Conservation (phyloP, 352 stramenopile genomes). For the Thraustochytrium striatum region DNA sequence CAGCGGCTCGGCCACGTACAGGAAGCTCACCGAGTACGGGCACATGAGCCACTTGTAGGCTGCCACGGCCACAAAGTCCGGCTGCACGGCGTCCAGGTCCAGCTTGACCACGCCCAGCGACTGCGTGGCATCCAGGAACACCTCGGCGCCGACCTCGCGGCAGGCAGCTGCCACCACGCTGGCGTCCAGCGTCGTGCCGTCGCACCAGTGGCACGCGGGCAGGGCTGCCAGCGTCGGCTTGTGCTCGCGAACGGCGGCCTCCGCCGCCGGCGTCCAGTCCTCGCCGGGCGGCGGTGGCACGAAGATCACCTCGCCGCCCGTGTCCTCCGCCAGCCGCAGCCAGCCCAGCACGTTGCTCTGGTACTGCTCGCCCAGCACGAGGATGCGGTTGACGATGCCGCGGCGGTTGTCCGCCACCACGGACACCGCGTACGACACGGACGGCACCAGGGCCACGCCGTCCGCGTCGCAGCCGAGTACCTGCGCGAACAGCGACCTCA, state of each 20-base stretch:
- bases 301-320: background rate
- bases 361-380: conserved; percentile 5
- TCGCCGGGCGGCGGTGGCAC: background rate
- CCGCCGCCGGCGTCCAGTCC: background rate
- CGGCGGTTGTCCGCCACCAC: background rate
- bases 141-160: background rate
- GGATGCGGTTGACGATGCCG: background rate
- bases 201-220: conserved; percentile 21
- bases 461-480: background rate
- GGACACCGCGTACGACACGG: background rate
- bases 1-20: background rate
- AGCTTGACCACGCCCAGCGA: background rate
- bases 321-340: background rate
- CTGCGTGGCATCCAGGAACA: conserved; percentile 26
- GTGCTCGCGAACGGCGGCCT: background rate
- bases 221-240: conserved; percentile 13
- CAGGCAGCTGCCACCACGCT: background rate
- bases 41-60: conserved; percentile 25
- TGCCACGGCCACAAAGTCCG: background rate
- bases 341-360: conserved; percentile 1
- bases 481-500: background rate
- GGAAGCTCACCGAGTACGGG: background rate
- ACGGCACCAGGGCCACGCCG: conserved; percentile 6
- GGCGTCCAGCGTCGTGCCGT: background rate
- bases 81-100: background rate